Percentiles rank a stretch among this genome's conserved stretches.
phyloP scores from a whole-genome alignment of 192 early-diverging fungal genomes.

The Rhizophagus clarus region DNA sequence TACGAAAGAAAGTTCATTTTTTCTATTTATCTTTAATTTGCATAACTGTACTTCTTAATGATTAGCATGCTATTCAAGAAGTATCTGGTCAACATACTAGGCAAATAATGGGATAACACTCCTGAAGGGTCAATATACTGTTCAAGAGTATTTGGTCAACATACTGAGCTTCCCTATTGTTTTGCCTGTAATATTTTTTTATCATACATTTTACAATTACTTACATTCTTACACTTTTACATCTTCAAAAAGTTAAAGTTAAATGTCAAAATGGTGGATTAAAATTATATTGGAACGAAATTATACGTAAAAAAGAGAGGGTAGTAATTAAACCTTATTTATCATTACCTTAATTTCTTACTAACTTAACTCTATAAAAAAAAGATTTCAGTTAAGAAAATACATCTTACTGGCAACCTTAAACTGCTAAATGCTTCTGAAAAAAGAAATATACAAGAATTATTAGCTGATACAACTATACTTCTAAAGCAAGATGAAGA shows the following conservation, averaged over 20 bases:
- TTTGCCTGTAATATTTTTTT: too few species aligned
- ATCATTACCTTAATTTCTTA: not conserved
- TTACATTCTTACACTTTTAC: too few species aligned
- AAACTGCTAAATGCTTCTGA: not conserved
- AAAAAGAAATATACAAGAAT: too few species aligned
- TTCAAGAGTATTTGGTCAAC: not conserved
- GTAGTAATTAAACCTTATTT: not conserved
- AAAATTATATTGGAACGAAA: conserved; percentile 2
- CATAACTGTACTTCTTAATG: not conserved
- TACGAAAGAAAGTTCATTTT: not conserved
- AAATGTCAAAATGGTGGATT: not conserved
- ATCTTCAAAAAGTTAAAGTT: too few species aligned
- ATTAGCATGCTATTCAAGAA: not conserved
- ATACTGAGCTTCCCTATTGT: not conserved
- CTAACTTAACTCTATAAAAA: not conserved
- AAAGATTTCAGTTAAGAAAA: conserved; percentile 5
- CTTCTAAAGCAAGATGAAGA: too few species aligned
- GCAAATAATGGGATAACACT: not conserved
- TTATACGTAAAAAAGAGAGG: not conserved
- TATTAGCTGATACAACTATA: too few species aligned
- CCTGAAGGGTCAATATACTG: not conserved
- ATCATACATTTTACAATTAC: too few species aligned
- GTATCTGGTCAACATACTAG: conserved; percentile 3
- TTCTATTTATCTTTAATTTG: not conserved
- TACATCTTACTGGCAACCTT: not conserved